Conservation (phyloP, 495 filamentous ascomycete species). For the Neurospora pannonica region DNA sequence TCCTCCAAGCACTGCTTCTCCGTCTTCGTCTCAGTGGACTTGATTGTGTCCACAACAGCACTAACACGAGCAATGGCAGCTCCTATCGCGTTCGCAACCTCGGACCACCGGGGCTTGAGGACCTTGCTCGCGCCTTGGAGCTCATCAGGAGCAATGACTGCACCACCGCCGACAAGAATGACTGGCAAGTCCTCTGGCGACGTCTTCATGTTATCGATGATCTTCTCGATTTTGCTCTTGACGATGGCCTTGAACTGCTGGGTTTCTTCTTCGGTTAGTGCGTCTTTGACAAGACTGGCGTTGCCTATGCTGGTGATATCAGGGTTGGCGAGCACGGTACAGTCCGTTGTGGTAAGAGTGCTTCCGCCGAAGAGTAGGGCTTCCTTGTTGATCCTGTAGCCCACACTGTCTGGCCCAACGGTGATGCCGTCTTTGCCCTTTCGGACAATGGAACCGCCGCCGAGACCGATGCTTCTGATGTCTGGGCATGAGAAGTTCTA, state of each 20-base stretch:
- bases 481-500: constrained; percentile 39
- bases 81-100: constrained; percentile 49
- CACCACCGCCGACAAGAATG: constrained; percentile 35
- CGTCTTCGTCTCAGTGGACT: constrained; percentile 20
- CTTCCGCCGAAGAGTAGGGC: constrained; percentile 42
- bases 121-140: constrained; percentile 26
- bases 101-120: constrained; percentile 24
- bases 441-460: constrained; percentile 42
- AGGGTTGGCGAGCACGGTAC: constrained; percentile 27
- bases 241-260: constrained; percentile 14
- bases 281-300: constrained; percentile 5
- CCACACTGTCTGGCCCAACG: constrained; percentile 48
- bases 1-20: constrained; percentile 20
- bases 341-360: constrained; percentile 41
- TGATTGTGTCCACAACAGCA: constrained; percentile 33
- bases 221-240: constrained; percentile 30
- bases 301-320: constrained; percentile 21
- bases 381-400: constrained; percentile 40
- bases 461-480: constrained; percentile 43
- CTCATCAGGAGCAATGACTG: constrained; percentile 24
- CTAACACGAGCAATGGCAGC: constrained; percentile 45
- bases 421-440: constrained; percentile 17
- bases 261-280: constrained; percentile 5
- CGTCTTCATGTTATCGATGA: constrained; percentile 42
- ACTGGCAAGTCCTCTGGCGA: constrained; percentile 35